phyloP scores from a whole-genome alignment of 108 stramenopile genomes.

The Bacterosira constricta region DNA sequence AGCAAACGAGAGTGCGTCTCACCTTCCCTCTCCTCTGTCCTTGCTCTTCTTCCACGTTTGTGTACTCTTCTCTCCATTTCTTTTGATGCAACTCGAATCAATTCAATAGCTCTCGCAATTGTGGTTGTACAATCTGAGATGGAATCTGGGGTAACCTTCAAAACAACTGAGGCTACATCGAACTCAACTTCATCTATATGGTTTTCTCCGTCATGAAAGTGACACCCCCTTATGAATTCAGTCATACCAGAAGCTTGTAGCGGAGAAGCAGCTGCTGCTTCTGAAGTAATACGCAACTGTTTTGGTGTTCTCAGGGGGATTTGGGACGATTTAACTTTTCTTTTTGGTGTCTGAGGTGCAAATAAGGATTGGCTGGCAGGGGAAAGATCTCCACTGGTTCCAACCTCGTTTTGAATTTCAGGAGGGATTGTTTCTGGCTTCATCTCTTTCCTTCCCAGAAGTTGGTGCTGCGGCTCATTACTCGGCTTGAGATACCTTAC shows the following conservation, averaged over 20 bases:
- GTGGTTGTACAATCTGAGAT: conserved; percentile 73
- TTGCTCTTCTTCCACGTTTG: conserved; percentile 68
- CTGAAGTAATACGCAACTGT: neutral
- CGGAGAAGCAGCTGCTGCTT: neutral
- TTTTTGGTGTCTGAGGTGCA: conserved; percentile 3
- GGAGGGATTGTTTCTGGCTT: too few species aligned
- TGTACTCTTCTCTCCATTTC: conserved; percentile 86
- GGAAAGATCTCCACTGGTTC: neutral
- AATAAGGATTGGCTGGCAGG: neutral
- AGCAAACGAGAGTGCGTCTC: neutral
- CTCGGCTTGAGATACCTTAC: conserved; percentile 15
- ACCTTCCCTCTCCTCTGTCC: conserved; percentile 40
- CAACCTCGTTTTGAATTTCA: neutral
- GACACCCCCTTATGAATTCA: conserved; percentile 33
- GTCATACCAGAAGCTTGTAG: neutral
- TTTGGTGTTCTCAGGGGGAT: conserved; percentile 8
- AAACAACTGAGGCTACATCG: conserved; percentile 57
- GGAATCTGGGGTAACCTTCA: conserved; percentile 72
- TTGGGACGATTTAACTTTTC: neutral
- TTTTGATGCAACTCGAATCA: conserved; percentile 59
- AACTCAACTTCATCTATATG: conserved; percentile 79
- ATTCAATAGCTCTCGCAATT: conserved; percentile 58
- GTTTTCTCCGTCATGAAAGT: conserved; percentile 62
- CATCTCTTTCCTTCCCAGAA: conserved; percentile 6
- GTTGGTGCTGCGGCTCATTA: conserved; percentile 21